phyloP scores from a whole-genome alignment of 176 grass and related monocot species.

The Echinochloa phyllopogon region DNA sequence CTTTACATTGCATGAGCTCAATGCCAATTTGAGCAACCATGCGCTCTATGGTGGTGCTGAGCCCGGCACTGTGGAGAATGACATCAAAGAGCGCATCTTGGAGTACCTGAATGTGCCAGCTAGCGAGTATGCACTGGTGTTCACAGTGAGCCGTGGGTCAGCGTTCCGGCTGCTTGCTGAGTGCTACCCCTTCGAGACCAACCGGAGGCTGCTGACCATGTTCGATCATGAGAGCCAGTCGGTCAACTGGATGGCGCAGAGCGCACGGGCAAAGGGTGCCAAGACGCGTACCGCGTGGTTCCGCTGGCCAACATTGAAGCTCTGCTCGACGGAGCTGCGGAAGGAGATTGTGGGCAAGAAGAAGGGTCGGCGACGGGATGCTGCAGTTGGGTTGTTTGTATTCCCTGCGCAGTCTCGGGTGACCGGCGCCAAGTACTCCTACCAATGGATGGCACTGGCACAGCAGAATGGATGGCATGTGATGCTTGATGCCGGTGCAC shows the following conservation, averaged over 20 bases:
- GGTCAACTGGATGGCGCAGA: constrained; percentile 92
- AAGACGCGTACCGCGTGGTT: constrained; percentile 81
- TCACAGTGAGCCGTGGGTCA: constrained; percentile 89
- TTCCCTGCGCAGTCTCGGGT: constrained; percentile 97
- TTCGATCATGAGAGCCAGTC: constrained; percentile 99
- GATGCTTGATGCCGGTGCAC: constrained; percentile 91
- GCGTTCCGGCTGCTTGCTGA: constrained; percentile 89
- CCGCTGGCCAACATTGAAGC: constrained; percentile 89
- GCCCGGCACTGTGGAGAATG: constrained; percentile 71
- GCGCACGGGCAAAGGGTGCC: constrained; percentile 85
- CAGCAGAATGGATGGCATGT: constrained; percentile 99
- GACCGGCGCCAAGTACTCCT: constrained; percentile 96
- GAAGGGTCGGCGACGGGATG: constrained; percentile 72
- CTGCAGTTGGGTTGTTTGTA: constrained; percentile 81
- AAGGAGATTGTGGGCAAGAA: constrained; percentile 88
- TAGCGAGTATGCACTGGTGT: constrained; percentile 88
- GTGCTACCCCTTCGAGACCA: constrained; percentile 93
- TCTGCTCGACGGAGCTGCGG: constrained; percentile 82
- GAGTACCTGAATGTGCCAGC: constrained; percentile 93
- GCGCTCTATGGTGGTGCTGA: constrained; percentile 80
- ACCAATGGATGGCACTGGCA: constrained; percentile 98
- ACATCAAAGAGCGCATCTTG: constrained; percentile 92
- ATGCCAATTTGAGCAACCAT: constrained; percentile 97
- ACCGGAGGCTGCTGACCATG: constrained; percentile 95
- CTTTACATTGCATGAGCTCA: constrained; percentile 88